These are phyloP conservation scores for Trichocladium antarcticum DNA, from an alignment of 495 filamentous ascomycete species.

Conservation along the genomic window DNA sequence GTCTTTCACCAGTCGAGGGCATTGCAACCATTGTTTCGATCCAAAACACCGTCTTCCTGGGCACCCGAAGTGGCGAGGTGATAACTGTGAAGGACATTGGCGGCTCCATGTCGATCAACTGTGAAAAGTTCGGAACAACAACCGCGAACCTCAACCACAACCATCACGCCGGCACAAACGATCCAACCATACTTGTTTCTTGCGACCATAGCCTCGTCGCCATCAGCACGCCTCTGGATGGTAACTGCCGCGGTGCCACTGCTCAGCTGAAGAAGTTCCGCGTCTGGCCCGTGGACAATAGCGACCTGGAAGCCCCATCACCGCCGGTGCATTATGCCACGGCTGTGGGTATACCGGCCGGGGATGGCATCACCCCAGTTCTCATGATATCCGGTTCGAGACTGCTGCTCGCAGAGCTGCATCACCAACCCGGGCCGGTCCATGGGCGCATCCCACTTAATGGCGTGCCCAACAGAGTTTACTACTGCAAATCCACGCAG, in stretches of 20 bases:
- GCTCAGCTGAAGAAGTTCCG: slow-evolving; percentile 14
- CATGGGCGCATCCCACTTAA: slow-evolving; percentile 40
- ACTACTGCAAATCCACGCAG: slow-evolving; percentile 42
- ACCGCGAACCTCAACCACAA: slow-evolving; percentile 16
- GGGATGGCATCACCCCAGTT: slow-evolving; percentile 20
- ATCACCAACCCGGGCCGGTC: slow-evolving; percentile 36
- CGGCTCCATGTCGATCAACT: slow-evolving; percentile 1
- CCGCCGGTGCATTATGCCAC: slow-evolving; percentile 24
- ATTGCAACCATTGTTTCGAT: slow-evolving; percentile 28
- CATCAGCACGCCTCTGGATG: not conserved
- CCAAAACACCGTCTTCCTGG: slow-evolving; percentile 21
- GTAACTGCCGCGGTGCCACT: not conserved
- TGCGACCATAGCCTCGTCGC: slow-evolving; percentile 23
- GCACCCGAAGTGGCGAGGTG: slow-evolving; percentile 38
- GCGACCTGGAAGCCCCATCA: slow-evolving; percentile 20
- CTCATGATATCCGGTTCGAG: slow-evolving; percentile 35
- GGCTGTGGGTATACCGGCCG: slow-evolving; percentile 22
- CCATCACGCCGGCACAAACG: not conserved
- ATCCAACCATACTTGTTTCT: slow-evolving; percentile 17
- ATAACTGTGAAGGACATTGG: slow-evolving; percentile 20
- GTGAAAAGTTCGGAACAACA: slow-evolving; percentile 22
- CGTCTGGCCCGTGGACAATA: slow-evolving; percentile 34
- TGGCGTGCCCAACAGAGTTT: slow-evolving; percentile 42
- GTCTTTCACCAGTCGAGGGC: slow-evolving; percentile 15
- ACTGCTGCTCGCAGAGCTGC: slow-evolving; percentile 41